These are phyloP conservation scores for Suillus tomentosus DNA, from an alignment of 768 basidiomycete genomes.

Conservation along the genomic window DNA sequence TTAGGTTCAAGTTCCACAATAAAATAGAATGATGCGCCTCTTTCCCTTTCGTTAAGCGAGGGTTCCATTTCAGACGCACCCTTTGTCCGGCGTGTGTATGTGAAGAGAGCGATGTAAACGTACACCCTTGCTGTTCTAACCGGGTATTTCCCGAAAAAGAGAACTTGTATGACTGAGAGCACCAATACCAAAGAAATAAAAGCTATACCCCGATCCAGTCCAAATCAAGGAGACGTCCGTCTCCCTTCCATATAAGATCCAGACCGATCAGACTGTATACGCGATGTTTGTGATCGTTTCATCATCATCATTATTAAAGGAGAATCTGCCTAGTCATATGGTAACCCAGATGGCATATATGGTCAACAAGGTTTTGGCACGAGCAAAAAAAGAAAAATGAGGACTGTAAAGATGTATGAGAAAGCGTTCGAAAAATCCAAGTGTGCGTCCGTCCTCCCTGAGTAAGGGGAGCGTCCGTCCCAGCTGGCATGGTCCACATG, in stretches of 20 bases:
- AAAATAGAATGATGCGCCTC: not conserved
- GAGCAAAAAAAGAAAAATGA: conserved; percentile 20
- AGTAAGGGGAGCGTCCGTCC: conserved; percentile 21
- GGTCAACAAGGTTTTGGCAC: conserved; percentile 10
- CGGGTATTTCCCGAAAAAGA: not conserved
- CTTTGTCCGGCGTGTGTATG: not conserved
- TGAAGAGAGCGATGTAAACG: not conserved
- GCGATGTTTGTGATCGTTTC: conserved; percentile 4
- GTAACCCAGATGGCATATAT: conserved; percentile 26
- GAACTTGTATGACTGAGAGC: not conserved
- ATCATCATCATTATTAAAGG: conserved; percentile 31
- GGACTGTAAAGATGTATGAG: conserved; percentile 11
- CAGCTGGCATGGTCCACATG: conserved; percentile 28
- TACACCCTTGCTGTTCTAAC: not conserved
- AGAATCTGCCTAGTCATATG: conserved; percentile 28
- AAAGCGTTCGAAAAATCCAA: conserved; percentile 14
- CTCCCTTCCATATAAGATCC: not conserved
- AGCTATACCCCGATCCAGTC: not conserved
- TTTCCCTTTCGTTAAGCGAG: not conserved
- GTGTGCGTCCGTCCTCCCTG: conserved; percentile 29
- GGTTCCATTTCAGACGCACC: not conserved
- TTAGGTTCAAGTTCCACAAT: not conserved
- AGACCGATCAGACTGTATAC: not conserved
- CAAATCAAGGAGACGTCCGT: not conserved
- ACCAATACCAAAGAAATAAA: conserved; percentile 1